phyloP scores from a whole-genome alignment of 805 yeast genomes.

The Barnettozyma pratensis region DNA sequence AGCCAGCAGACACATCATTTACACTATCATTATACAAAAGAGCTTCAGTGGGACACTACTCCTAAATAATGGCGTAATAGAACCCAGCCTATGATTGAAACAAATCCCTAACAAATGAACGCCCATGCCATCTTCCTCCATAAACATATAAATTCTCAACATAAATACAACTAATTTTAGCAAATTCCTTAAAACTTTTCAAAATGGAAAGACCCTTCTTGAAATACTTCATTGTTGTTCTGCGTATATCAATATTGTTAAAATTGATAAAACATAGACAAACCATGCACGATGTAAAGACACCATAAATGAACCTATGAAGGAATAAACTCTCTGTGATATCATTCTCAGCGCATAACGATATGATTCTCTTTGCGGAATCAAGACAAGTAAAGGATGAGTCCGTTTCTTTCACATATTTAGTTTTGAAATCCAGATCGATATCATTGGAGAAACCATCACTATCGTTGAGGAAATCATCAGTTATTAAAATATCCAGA shows the following conservation, averaged over 20 bases:
- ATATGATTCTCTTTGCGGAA: not conserved
- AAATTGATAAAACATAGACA: not conserved
- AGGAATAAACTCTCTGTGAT: not conserved
- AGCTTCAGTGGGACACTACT: too few species aligned
- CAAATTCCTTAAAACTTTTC: not conserved
- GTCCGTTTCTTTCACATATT: not conserved
- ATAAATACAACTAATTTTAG: not conserved
- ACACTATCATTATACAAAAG: too few species aligned
- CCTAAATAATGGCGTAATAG: too few species aligned
- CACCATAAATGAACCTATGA: not conserved
- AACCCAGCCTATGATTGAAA: too few species aligned
- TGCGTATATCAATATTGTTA: not conserved
- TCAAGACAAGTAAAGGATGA: not conserved
- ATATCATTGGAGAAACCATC: not conserved
- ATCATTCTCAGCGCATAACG: not conserved
- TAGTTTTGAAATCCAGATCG: not conserved
- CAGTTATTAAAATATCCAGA: too few species aligned
- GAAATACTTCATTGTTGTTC: not conserved
- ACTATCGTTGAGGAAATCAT: too few species aligned
- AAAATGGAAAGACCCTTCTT: not conserved
- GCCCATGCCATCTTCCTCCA: not conserved
- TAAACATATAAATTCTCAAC: not conserved
- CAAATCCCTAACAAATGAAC: too few species aligned
- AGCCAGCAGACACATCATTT: too few species aligned
- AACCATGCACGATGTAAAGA: not conserved